Base-by-base conservation (phyloP, 1,139 yeast species). In the Torulaspora pretoriensis region DNA sequence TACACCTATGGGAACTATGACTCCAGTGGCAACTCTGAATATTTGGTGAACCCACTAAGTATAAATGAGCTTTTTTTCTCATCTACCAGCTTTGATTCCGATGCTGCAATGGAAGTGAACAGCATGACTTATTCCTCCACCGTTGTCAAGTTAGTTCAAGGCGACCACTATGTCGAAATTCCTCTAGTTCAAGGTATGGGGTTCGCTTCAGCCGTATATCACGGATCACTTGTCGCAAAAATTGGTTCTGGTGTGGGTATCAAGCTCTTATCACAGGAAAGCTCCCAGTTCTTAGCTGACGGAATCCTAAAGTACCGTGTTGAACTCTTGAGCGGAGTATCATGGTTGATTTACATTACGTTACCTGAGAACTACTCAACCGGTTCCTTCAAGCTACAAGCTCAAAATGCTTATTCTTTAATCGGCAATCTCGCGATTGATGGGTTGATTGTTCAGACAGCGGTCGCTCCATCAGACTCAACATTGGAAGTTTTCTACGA, bases 101-200 rank as follows among this genome's bases (percentile, higher is more conserved):
- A 42, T 14, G 48, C 48, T 22, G 47, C 61, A 42, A 59, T 80
- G 70, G 61, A 65, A 8, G 72, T 81, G 2, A 57, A 73, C n/a
- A 71, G 78, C 10, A 70, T 77, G 69, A 73, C 72, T 38, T 72
- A 75, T 25, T 72, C 81, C 69, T 81, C 90, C 3, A 82, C 74
- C 13, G 65, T 68, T 27, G 78, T 75, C 9, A 69, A 72, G 3
- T 60, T 84, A 43, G 63, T 77, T 23, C 68, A 72, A 26, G 52
- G 63, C 1, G 49, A 62, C 12, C 57, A 61, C 40, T 68, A 56
- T 36, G 49, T 69, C 26, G 67, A 66, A 29, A 42, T 65, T 27
- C 80, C 82, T 3, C 49, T 76, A 38, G 78, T 74, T 16, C 84
- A 81, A 61, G 95, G 95, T 50, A 82, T 83, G 86, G 95, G 95